Evolutionary conservation across 2,329 filamentous ascomycete genomes (phyloP), one percentile per base, ranked within the genome.

Genomic region (Emergomyces africanus): DNA sequence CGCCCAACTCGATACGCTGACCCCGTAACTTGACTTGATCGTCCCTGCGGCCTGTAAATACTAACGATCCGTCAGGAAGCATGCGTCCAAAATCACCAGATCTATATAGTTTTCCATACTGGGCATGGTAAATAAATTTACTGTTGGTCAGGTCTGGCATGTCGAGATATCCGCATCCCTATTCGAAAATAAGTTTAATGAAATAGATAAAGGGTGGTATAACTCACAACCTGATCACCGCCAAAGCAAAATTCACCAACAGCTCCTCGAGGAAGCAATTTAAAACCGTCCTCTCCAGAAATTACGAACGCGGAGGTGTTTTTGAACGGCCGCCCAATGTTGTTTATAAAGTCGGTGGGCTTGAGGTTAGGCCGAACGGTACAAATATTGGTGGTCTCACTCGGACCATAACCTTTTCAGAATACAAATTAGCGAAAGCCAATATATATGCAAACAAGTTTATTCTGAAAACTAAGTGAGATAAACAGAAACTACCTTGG

Each of bases 381-480:
- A 72, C 89, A 95, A 23, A 95, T 90, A 64, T 95, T 95, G 1
- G 89, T 95, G 0, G 87, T 90, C 70, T 95, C 90, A 0, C 87
- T 89, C 0, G 90, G 89, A 0, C 89, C 89, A 63, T 95, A 95
- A 0, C 85, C 75, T 77, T 35, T 18, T n/a, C 46, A 58, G 58
- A 23, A 57, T 39, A 64, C 33, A 64, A 60, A 23, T 46, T 1
- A 39, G 33, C 37, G 20, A 33, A 20, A 9, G 9, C 4, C 9
- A 39, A 25, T 54, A 9, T 54, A 9, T 15, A 50, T 20, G 15
- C 28, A 30, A 23, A 14, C 3, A 9, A 57, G 12, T 1, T 2
- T n/a, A 2, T 53, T 53, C 12, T 20, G 33, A 12, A 39, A 14
- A 37, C 12, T 28, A 25, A 14, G 10, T 8, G n/a, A 39, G n/a